Evolutionary conservation across 2,329 filamentous ascomycete genomes (phyloP).

Genomic region (Diaporthe sp.): DNA sequence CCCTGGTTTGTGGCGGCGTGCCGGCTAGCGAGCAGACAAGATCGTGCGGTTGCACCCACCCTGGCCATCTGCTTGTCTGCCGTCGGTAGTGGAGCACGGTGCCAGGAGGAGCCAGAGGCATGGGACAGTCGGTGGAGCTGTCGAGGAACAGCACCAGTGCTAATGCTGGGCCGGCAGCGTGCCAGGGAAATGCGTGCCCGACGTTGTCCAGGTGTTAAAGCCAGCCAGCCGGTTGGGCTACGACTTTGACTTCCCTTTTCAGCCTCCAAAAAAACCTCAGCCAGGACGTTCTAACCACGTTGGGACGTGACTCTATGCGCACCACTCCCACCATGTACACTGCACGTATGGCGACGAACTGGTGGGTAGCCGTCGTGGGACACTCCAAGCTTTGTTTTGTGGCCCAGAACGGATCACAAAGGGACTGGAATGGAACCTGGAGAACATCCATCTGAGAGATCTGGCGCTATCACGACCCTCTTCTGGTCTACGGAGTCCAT

Average conservation of each 20-base stretch:
- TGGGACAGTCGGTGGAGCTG: slow-evolving; percentile 11
- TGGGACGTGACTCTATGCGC: slow-evolving; percentile 14
- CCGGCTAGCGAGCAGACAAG: slow-evolving; percentile 16
- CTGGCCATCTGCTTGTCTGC: slow-evolving; percentile 27
- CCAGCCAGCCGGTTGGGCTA: neutral
- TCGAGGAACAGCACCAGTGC: neutral
- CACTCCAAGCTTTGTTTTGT: slow-evolving; percentile 30
- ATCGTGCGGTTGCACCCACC: slow-evolving; percentile 30
- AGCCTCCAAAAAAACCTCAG: slow-evolving; percentile 28
- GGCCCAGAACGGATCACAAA: slow-evolving; percentile 29
- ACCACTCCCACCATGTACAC: neutral
- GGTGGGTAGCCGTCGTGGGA: slow-evolving; percentile 31
- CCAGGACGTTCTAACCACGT: slow-evolving; percentile 25
- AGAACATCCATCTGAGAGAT: slow-evolving; percentile 32
- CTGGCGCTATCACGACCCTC: slow-evolving; percentile 9
- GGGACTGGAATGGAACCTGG: slow-evolving; percentile 32
- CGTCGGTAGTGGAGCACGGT: slow-evolving; percentile 22
- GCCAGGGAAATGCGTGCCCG: neutral
- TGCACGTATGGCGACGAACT: slow-evolving; percentile 11
- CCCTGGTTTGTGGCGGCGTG: slow-evolving; percentile 28
- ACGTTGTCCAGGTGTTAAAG: neutral
- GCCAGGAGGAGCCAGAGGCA: slow-evolving; percentile 29
- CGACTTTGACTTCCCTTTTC: slow-evolving; percentile 26
- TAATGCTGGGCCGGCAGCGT: neutral
- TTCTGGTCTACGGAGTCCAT: slow-evolving; percentile 19